Base-by-base conservation (phyloP, 768 basidiomycete species). In the Lactarius akahatsu region DNA sequence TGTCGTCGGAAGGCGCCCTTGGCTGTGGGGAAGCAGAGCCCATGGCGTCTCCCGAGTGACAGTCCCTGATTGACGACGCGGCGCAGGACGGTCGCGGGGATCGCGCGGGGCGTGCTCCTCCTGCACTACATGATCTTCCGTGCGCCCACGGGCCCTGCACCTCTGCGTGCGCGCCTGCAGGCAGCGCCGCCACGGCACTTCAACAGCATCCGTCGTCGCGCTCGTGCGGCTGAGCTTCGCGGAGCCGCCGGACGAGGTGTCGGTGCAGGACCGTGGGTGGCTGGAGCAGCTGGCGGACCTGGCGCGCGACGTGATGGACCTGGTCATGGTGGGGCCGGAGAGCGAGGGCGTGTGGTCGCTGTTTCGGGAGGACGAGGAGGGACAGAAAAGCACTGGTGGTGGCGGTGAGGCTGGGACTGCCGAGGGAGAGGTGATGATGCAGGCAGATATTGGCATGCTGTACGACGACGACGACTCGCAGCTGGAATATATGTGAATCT, bases 201-300 rank as follows among this genome's bases (percentile, higher is more conserved):
- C 72, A 86, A 83, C 69, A 86, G 86, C 38, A 75, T 90, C 32
- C 72, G 84, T 87, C 32, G 86, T 92, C n/a, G 84, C 86, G 0
- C 83, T 94, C 62, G 89, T 91, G 45, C 82, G 91, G 67, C 77
- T 94, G 57, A 86, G 87, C 63, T 92, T 85, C 66, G 86, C 88
- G 2, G 70, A 69, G n/a, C 63, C 72, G 9, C 75, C 77, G 1
- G 67, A 69, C 5, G 71, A 69, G 69, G 61, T 73, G 13, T 63
- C 66, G 3, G 38, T 43, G n/a, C 67, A 61, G 61, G 71, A 72
- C 26, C 58, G 50, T 13, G 41, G 57, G 36, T 30, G 59, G 50
- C 63, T 77, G 8, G 75, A 76, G 57, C 72, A 74, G 45, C 65
- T 69, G 11, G 62, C 66, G 6, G 77, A 76, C 36, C 59, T 73